Evolutionary conservation across 768 basidiomycete genomes (phyloP), one percentile per base, ranked within the genome.

Genomic region (Sporobolomyces phaffii): DNA sequence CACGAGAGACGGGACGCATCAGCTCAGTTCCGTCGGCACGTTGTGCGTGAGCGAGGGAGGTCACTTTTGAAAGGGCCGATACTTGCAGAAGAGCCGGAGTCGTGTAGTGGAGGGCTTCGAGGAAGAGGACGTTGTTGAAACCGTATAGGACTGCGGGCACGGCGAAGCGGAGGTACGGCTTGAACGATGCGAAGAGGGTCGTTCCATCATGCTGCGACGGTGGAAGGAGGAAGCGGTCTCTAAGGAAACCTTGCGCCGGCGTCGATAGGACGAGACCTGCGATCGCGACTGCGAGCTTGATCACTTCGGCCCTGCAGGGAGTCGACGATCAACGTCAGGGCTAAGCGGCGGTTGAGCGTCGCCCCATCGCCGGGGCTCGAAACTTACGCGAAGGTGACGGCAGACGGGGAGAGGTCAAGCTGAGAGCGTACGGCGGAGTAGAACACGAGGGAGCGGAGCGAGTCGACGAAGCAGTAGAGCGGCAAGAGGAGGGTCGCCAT

Each of bases 61-160:
- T 24, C 40, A 62, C 65, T 47, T 67, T 67, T 18, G 52, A 38
- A 1, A 67, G 53, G 2, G 62, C 60, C 5, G 52, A 44, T 11
- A 57, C 45, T 36, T 61, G 59, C 22, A 67, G 44, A 15, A 67
- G 28, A 22, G 65, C 65, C 22, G 65, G 65, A 4, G 65, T 49
- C 22, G 54, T 49, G 45, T 49, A 26, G 11, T 44, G 60, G 29
- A 67, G 59, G 13, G 31, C 65, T 31, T 41, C 52, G 34, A 67
- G 45, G 54, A 44, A 67, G 22, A 67, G 44, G 22, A 62, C 26
- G 40, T 67, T 67, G 65, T 62, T 67, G 60, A 56, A 31, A 13
- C 60, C 38, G 40, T 61, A 67, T 24, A 67, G 65, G 9, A 18
- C 14, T 9, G 64, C 58, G 20, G 64, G 57, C 14, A 52, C 36